Conservation (phyloP, 331 rosid genomes). For the Malus hybrid region DNA sequence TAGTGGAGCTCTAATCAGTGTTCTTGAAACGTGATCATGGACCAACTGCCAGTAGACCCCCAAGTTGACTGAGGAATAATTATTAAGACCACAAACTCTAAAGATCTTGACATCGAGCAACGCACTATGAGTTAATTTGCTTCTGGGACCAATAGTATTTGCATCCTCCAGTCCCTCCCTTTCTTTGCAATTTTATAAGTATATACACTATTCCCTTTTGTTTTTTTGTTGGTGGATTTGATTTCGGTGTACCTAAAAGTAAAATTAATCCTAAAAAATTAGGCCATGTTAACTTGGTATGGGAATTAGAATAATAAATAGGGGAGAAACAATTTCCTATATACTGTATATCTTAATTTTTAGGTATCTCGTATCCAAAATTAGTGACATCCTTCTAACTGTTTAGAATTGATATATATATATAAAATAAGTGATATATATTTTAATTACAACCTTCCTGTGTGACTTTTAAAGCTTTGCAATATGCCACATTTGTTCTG, state of each 20-base stretch:
- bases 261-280: too few relatives aligned
- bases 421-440: too few relatives aligned
- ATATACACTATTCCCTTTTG: not conserved
- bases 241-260: not conserved
- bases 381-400: not conserved
- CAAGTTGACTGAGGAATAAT: conserved; percentile 28
- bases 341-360: not conserved
- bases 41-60: conserved; percentile 46
- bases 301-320: too few relatives aligned
- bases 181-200: not conserved
- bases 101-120: conserved; percentile 15
- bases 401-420: too few relatives aligned
- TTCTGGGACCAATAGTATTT: not conserved
- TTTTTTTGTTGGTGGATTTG: not conserved
- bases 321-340: too few relatives aligned
- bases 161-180: not conserved
- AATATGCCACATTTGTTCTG: not conserved
- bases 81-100: conserved; percentile 21
- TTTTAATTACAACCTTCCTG: not conserved
- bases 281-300: too few relatives aligned
- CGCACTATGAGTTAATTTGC: not conserved
- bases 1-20: conserved; percentile 28
- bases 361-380: not conserved
- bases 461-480: not conserved
- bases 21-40: conserved; percentile 20